A percentile compares a stretch with the other conserved stretches of the same genome.
Evolutionary conservation across 1,139 yeast species (phyloP).

Genomic region (Saccharomyces hybrid): DNA sequence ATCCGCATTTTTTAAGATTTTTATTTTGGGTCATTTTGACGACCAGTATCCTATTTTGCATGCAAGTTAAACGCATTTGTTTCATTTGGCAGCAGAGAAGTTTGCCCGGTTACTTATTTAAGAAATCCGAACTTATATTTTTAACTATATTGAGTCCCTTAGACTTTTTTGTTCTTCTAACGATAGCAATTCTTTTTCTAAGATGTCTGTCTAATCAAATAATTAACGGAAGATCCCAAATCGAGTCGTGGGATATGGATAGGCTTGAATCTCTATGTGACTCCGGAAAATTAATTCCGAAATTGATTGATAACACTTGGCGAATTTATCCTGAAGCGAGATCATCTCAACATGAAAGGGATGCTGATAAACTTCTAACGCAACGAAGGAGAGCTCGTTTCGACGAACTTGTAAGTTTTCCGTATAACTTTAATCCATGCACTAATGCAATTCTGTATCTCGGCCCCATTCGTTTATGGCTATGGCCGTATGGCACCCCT

Average conservation of each 20-base stretch:
- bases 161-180: constrained; percentile 49
- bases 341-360: constrained; percentile 9
- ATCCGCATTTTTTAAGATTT: constrained; percentile 80
- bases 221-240: constrained; percentile 75
- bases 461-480: constrained; percentile 61
- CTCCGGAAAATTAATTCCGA: constrained; percentile 19
- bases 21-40: constrained; percentile 58
- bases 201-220: constrained; percentile 54
- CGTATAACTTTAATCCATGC: constrained; percentile 67
- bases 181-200: constrained; percentile 51
- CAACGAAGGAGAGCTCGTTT: constrained; percentile 11
- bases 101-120: constrained; percentile 53
- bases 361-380: constrained; percentile 12
- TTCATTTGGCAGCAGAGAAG: constrained; percentile 47
- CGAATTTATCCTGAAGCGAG: constrained; percentile 15
- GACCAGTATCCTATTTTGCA: constrained; percentile 43
- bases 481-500: constrained; percentile 62
- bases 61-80: constrained; percentile 38
- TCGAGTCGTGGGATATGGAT: constrained; percentile 89
- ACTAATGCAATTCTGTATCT: constrained; percentile 44
- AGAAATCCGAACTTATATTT: constrained; percentile 47
- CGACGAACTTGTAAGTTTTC: constrained; percentile 53
- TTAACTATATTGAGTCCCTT: constrained; percentile 51
- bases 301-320: constrained; percentile 20
- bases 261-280: constrained; percentile 48